These are phyloP conservation scores for Botrytis elliptica DNA, from an alignment of 2,329 filamentous ascomycete species.

Conservation along the genomic window DNA sequence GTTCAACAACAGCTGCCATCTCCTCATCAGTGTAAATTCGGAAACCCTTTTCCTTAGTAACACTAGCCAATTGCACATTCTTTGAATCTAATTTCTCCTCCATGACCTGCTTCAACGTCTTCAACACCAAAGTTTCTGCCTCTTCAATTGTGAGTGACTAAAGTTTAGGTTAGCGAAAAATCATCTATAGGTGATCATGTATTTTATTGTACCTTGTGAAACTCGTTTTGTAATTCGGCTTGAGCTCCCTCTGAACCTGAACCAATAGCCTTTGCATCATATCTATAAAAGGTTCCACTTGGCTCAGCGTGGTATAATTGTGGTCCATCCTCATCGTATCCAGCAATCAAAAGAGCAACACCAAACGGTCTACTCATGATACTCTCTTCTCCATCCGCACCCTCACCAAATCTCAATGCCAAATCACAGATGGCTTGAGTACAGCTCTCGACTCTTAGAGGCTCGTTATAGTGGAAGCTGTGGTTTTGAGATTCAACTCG, in stretches of 20 bases:
- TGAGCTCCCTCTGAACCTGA: constrained; percentile 96
- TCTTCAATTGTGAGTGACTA: constrained; percentile 86
- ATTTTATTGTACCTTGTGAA: constrained; percentile 68
- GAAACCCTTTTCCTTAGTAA: constrained; percentile 97
- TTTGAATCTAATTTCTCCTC: constrained; percentile 99
- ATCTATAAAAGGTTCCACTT: constrained; percentile 97
- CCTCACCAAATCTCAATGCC: constrained; percentile 93
- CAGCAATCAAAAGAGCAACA: constrained; percentile 92
- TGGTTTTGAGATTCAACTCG: constrained; percentile 97
- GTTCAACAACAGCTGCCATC: constrained; percentile 89
- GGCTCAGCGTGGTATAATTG: constrained; percentile 98
- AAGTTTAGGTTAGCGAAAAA: not conserved
- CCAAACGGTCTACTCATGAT: constrained; percentile 98
- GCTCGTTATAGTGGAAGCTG: constrained; percentile 96
- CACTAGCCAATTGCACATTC: constrained; percentile 97
- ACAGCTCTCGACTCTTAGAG: constrained; percentile 91
- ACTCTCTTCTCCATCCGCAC: constrained; percentile 95
- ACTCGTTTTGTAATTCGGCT: constrained; percentile 97
- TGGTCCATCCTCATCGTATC: constrained; percentile 95
- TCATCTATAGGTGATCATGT: not conserved
- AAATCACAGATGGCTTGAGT: constrained; percentile 98
- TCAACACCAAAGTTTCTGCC: constrained; percentile 91
- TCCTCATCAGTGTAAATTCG: constrained; percentile 98
- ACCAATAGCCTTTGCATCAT: constrained; percentile 98
- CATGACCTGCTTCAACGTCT: constrained; percentile 99